Percentiles rank a stretch among this genome's conserved stretches.
phyloP scores from a whole-genome alignment of 257 asterid genomes.

The Solanum bulbocastanum region DNA sequence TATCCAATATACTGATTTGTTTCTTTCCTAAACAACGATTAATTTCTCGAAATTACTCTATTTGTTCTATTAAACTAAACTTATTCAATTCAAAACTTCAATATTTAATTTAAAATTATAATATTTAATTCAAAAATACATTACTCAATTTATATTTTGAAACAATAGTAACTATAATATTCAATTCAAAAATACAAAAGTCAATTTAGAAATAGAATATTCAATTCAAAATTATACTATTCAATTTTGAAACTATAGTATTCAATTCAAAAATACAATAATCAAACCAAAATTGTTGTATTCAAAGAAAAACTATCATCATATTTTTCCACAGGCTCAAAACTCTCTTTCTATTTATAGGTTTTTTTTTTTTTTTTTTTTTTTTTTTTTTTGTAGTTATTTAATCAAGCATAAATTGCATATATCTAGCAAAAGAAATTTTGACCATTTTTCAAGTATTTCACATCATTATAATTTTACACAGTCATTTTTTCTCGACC shows the following conservation, averaged over 20 bases:
- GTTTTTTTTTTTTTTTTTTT: too few species aligned
- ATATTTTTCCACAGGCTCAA: neutral
- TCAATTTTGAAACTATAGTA: neutral
- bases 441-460: neutral
- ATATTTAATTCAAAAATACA: neutral
- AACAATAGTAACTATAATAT: neutral
- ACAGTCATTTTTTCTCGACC: neutral
- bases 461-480: neutral
- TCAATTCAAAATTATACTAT: neutral
- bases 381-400: too few species aligned
- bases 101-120: too few species aligned
- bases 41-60: neutral
- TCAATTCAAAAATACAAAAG: neutral
- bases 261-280: neutral
- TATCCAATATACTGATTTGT: too few species aligned
- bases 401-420: neutral
- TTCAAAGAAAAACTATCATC: neutral
- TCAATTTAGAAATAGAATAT: neutral
- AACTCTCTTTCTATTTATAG: neutral
- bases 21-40: neutral
- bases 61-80: neutral
- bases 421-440: neutral
- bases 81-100: too few species aligned
- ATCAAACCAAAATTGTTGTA: neutral
- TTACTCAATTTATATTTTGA: neutral